Evolutionary conservation across 2,329 filamentous ascomycete genomes (phyloP), one percentile per base, ranked within the genome.

Genomic region (Trichoderma gracile): DNA sequence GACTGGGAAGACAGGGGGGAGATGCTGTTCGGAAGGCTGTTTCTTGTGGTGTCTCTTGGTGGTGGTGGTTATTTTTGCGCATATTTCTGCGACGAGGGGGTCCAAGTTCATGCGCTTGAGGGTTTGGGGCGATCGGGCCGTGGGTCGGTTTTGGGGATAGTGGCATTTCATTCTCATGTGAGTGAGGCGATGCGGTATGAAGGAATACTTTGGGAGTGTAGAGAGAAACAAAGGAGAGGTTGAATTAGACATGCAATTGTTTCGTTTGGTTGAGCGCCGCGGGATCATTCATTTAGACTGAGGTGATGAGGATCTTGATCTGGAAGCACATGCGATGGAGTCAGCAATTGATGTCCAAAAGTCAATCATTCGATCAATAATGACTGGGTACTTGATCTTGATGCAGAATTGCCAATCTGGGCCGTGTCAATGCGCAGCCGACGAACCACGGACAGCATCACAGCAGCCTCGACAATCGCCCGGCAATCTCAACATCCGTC

Each of bases 41-140:
- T 14, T 14, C 3, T 14, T 14, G n/a, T 38, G 33, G 33, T 38
- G 33, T 38, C 33, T 14, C 14, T 38, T 38, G 1, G 14, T 38
- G 12, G 12, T 38, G 33, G 10, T 38, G 33, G 3, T 38, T 38
- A 38, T 38, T 38, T 38, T 9, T 38, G 33, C 46, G 46, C 27
- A 52, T 30, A n/a, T 54, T 61, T 61, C 58, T 62, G 59, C 40
- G 47, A 54, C 59, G 46, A 46, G 33, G 59, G 49, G 59, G 59
- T 53, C 49, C 59, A 21, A 46, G 49, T 62, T 62, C 40, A 62
- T 54, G 49, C 59, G 25, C 47, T 49, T 42, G 53, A 10, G 42
- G 59, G 54, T 62, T 62, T 53, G 59, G 15, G 59, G 59, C 49
- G 59, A 46, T 38, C 59, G 59, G 59, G 23, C 25, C 40, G 49